These are phyloP conservation scores for Colletotrichum horii DNA, from an alignment of 2,329 filamentous ascomycete genomes.

Conservation along the genomic window DNA sequence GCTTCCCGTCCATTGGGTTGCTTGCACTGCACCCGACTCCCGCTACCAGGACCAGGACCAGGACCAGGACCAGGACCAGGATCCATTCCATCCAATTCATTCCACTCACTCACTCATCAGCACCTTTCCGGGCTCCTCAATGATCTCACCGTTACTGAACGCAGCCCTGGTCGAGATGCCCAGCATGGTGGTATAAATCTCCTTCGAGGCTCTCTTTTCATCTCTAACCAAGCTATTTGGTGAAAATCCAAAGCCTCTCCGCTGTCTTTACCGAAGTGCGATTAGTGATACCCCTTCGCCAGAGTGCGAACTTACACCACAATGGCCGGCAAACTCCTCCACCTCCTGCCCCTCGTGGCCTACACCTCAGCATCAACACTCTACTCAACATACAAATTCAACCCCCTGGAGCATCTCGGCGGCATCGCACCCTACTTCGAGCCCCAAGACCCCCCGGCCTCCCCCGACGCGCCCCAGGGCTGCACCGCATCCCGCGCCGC, in stretches of 20 bases:
- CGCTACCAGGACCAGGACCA: neutral
- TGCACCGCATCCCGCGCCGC: conserved; percentile 57
- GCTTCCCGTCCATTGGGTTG: too few species aligned
- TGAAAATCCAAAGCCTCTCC: neutral
- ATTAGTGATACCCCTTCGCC: neutral
- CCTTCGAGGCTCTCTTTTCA: neutral
- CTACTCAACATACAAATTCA: conserved; percentile 55
- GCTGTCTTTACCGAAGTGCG: neutral
- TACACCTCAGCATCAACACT: conserved; percentile 30
- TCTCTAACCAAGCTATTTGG: neutral
- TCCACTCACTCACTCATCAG: neutral
- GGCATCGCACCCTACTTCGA: conserved; percentile 65
- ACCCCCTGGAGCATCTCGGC: conserved; percentile 58
- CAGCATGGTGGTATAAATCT: neutral
- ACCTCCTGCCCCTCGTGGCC: neutral
- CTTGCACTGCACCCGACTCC: neutral
- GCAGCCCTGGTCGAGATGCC: neutral
- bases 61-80: neutral
- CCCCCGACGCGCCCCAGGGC: conserved; percentile 50
- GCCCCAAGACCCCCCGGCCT: conserved; percentile 51
- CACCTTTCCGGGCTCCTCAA: neutral
- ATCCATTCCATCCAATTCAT: neutral
- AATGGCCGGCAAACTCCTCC: conserved; percentile 2
- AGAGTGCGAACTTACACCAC: neutral
- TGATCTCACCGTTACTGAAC: conserved; percentile 1